Base-by-base conservation (phyloP, 1,139 yeast species). In the Debaryomyces sp. region DNA sequence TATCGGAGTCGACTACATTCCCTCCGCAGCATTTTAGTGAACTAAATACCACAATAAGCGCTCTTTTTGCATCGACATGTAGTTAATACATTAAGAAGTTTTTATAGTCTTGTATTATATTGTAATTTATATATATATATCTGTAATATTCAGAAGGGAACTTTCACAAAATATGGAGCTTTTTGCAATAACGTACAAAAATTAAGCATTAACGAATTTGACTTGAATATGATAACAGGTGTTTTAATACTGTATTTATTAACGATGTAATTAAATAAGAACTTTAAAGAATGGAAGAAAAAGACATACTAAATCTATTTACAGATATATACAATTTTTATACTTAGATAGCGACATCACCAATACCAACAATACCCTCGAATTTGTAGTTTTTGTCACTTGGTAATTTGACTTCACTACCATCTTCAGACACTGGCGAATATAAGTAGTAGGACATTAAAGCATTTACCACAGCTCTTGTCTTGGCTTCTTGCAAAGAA, bases 391-490 rank as follows among this genome's bases (percentile, higher is more conserved):
- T 61, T 37, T 61, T 63, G 58, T 85, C 90, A 63, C 90, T 83
- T 46, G 95, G 94, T 44, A 80, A 71, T 44, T 71, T 71, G 26
- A 78, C 75, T 13, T 62, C 66, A 42, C 62, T 59, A 44, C 80
- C 80, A 24, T 67, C 66, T 41, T 60, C 58, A 52, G 79, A 75
- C 43, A 87, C 70, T 18, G 98, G 98, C 53, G 88, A 82, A 69
- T 92, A 94, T 63, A 95, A 80, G 71, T 94, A 94, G 85, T 96
- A 94, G 51, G 89, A 82, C 79, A 91, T 85, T 65, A 94, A 81
- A 26, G 98, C 94, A 67, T 88, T 88, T 43, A 91, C 95, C 44
- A 91, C 89, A 27, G 97, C 95, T 67, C 97, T 83, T 33, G 91
- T 88, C 68, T 91, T 89, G 40, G 98, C 97, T 71, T 94, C 99